Base-by-base conservation (phyloP, 441 rosid species). In the Adansonia grandidieri region DNA sequence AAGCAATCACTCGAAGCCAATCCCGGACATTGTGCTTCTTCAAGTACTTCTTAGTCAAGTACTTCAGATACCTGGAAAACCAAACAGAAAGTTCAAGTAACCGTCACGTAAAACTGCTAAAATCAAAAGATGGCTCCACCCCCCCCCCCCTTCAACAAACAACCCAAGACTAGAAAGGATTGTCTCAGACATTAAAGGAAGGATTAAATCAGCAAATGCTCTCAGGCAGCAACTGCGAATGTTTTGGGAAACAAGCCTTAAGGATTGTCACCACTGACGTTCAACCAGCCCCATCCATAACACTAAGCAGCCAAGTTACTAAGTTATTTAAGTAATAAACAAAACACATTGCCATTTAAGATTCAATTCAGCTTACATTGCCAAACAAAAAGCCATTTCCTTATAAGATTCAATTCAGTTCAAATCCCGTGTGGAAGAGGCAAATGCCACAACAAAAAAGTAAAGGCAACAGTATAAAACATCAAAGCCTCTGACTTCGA, bases 21-120 rank as follows among this genome's bases (percentile, higher is more conserved):
- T 93, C 96, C 71, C 97, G 80, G 56, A 91, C 91, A 22, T 86
- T 87, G 86, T 90, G 87, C 82, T 94, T 94, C 90, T 94, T 91
- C 90, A 94, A 80, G 80, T 90, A 91, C 88, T 94, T 94, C 86
- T 94, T 94, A 2, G 96, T 92, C 86, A 92, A 85, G 87, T 91
- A 94, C 85, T 94, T 94, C n/a, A 94, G 86, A 72, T 92, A 92
- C 81, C 96, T 94, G 14, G 74, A 45, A 51, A 24, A 50, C 19
- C 9, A 58, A 1, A 32, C 24, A 9, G 1, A 28, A 24, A 13
- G 8, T 32, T 10, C 20, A 9, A 7, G 17, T 13, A 22, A 22
- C 0, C 1, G 0, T 22, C 19, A 70, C 17, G 14, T 17, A 19
- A 63, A 40, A 14, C 32, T 17, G 10, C 1, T 11, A 64, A 6